Evolutionary conservation across 1,284 basidiomycete genomes (phyloP), one percentile per base, ranked within the genome.

Genomic region (Apiotrichum porosum): DNA sequence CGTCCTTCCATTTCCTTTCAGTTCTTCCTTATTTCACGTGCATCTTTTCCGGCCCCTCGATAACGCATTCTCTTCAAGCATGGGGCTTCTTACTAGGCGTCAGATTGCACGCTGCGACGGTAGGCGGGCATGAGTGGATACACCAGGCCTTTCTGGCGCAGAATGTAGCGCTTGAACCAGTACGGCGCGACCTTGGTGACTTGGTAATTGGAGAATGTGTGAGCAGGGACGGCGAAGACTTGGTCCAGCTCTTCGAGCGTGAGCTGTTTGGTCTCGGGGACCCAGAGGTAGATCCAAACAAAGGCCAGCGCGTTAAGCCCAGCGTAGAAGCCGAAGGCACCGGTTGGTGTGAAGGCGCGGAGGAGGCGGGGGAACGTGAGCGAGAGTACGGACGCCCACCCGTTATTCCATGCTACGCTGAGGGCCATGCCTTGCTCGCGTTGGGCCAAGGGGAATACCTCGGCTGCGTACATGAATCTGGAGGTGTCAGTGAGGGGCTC

Each of bases 261-360:
- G 50, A 83, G 79, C 1, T 80, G 78, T 74, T 88, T 89, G 19
- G 88, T 91, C 75, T 90, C 87, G 32, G 85, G 86, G 8, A 69
- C 52, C 38, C 66, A 66, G 41, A 69, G 49, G 48, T 69, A 65
- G 44, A 69, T 65, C 23, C 72, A 49, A 31, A 66, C 33, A 15
- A 69, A 62, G 1, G 66, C 66, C 30, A 69, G 47, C 4, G 65
- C 41, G 31, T 47, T 49, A 42, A 42, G 42, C 8, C 38, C 47
- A n/a, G 51, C 51, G 21, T 70, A 64, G 48, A 52, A 62, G 9
- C 35, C 52, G 35, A 49, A 60, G 51, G 42, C 57, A 26, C 58
- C 58, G 35, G 51, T 53, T 31, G 58, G 53, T 17, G 42, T 43
- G 48, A 63, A 57, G 18, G 58, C 57, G 13, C 74, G 74, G 6